phyloP scores from a whole-genome alignment of 2,329 filamentous ascomycete species.

The Trichothecium roseum region DNA sequence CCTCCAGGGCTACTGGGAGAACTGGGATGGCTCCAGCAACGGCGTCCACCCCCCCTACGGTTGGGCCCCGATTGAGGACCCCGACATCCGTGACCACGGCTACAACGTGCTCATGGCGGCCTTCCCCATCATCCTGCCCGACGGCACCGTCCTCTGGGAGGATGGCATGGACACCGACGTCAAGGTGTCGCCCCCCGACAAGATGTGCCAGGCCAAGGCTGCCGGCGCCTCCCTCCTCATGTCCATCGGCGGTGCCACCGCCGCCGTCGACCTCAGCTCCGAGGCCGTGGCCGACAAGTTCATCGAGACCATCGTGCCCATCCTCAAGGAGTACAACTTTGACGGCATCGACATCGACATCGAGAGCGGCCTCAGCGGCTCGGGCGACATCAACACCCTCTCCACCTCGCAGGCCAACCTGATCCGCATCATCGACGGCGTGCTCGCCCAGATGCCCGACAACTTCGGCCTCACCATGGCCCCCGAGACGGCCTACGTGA shows the following conservation, averaged over 20 bases:
- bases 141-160: slow-evolving; percentile 21
- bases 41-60: slow-evolving; percentile 21
- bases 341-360: slow-evolving; percentile 26
- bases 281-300: slow-evolving; percentile 21
- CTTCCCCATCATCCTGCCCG: slow-evolving; percentile 21
- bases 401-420: slow-evolving; percentile 22
- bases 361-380: slow-evolving; percentile 19
- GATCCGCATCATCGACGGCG: slow-evolving; percentile 23
- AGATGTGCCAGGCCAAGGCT: slow-evolving; percentile 23
- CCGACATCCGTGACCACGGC: slow-evolving; percentile 16
- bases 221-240: slow-evolving; percentile 21
- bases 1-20: slow-evolving; percentile 24
- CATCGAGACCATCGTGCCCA: slow-evolving; percentile 21
- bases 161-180: slow-evolving; percentile 21
- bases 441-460: slow-evolving; percentile 38
- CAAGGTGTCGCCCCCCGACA: slow-evolving; percentile 17
- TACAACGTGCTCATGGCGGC: slow-evolving; percentile 24
- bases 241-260: slow-evolving; percentile 23
- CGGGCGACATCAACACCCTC: slow-evolving; percentile 17
- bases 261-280: slow-evolving; percentile 20
- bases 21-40: slow-evolving; percentile 22
- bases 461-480: slow-evolving; percentile 47
- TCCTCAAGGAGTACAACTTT: slow-evolving; percentile 23
- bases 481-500: slow-evolving; percentile 24
- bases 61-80: slow-evolving; percentile 20